phyloP scores from a whole-genome alignment of 768 basidiomycete species.

The Lactarius quietus region DNA sequence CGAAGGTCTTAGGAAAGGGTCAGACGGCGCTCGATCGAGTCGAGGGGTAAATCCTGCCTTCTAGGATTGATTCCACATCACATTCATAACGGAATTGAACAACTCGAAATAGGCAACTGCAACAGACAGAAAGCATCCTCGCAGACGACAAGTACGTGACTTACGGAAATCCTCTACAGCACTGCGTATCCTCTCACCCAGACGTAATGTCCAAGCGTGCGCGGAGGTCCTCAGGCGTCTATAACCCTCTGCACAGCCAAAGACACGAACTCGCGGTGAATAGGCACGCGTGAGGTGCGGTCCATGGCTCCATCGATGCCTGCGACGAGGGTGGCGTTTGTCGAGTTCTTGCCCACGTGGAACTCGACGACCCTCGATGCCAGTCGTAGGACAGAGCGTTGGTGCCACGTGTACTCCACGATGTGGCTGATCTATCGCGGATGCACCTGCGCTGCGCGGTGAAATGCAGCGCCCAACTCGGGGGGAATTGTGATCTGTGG shows the following conservation, averaged over 20 bases:
- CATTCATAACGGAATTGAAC: slow-evolving; percentile 38
- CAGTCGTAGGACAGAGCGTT: slow-evolving; percentile 66
- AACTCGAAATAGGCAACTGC: not conserved
- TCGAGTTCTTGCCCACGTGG: slow-evolving; percentile 62
- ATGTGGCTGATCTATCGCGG: slow-evolving; percentile 55
- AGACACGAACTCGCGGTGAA: slow-evolving; percentile 75
- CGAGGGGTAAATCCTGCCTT: slow-evolving; percentile 39
- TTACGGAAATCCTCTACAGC: slow-evolving; percentile 72
- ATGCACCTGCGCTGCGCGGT: slow-evolving; percentile 57
- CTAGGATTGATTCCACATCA: slow-evolving; percentile 49
- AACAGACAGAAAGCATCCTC: not conserved
- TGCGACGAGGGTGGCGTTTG: slow-evolving; percentile 57
- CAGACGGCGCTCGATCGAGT: not conserved
- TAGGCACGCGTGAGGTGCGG: slow-evolving; percentile 56
- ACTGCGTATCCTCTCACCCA: slow-evolving; percentile 72
- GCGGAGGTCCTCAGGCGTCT: slow-evolving; percentile 59
- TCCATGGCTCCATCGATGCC: slow-evolving; percentile 69
- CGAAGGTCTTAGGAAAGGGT: slow-evolving; percentile 15
- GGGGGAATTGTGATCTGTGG: slow-evolving; percentile 58
- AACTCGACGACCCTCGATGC: slow-evolving; percentile 67
- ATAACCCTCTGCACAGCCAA: slow-evolving; percentile 60
- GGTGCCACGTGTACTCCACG: slow-evolving; percentile 51
- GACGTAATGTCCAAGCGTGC: slow-evolving; percentile 77
- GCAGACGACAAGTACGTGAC: slow-evolving; percentile 25
- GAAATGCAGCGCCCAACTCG: slow-evolving; percentile 59